These are phyloP conservation scores for Oidiodendron maius DNA, from an alignment of 495 filamentous ascomycete genomes.

Conservation along the genomic window DNA sequence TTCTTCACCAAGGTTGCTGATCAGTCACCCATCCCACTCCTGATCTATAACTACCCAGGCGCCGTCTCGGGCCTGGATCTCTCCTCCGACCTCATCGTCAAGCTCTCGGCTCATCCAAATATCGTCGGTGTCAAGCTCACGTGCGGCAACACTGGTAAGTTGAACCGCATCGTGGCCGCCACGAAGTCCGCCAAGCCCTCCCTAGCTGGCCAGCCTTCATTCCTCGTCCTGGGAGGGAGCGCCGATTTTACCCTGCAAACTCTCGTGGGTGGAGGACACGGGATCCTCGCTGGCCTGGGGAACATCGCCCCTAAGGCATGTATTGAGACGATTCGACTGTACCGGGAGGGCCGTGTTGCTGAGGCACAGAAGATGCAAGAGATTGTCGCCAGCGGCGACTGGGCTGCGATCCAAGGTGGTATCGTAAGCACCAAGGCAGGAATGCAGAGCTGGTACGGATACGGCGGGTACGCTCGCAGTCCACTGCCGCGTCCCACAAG, in stretches of 20 bases:
- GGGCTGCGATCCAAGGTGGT: slow-evolving; percentile 80
- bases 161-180: slow-evolving; percentile 68
- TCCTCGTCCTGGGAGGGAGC: slow-evolving; percentile 81
- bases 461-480: slow-evolving; percentile 70
- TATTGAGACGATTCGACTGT: slow-evolving; percentile 67
- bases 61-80: slow-evolving; percentile 79
- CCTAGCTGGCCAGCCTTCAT: slow-evolving; percentile 28
- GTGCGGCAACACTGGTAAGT: slow-evolving; percentile 90
- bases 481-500: slow-evolving; percentile 67
- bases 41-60: slow-evolving; percentile 92
- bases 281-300: slow-evolving; percentile 77
- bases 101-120: slow-evolving; percentile 72
- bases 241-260: slow-evolving; percentile 87
- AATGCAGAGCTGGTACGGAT: slow-evolving; percentile 66
- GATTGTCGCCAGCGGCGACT: slow-evolving; percentile 76
- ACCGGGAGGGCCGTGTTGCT: slow-evolving; percentile 56
- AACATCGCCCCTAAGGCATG: slow-evolving; percentile 80
- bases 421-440: slow-evolving; percentile 82
- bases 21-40: slow-evolving; percentile 75
- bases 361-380: slow-evolving; percentile 76
- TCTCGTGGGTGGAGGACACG: slow-evolving; percentile 75
- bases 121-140: slow-evolving; percentile 90
- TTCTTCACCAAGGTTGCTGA: slow-evolving; percentile 77
- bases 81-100: slow-evolving; percentile 70
- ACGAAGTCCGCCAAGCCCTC: slow-evolving; percentile 39